Evolutionary conservation across 2,329 filamentous ascomycete species (phyloP).

Genomic region (Albophoma yamanashiensis): DNA sequence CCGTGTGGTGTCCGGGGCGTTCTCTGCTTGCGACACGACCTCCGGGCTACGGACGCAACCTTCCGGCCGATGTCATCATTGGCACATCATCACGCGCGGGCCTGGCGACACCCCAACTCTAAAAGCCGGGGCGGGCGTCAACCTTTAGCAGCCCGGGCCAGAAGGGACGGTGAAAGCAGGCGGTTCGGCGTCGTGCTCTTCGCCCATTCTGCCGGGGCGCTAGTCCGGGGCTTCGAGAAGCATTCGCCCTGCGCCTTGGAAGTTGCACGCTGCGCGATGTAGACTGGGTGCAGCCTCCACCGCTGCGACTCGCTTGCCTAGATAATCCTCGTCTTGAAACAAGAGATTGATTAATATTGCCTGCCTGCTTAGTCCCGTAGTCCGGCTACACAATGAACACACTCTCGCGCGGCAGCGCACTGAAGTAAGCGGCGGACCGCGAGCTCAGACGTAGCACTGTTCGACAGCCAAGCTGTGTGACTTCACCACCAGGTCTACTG

Average conservation of each 20-base stretch:
- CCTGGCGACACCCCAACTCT: constrained; percentile 1
- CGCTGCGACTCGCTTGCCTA: background rate
- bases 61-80: background rate
- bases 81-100: background rate
- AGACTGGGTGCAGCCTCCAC: too few relatives aligned
- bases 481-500: too few relatives aligned
- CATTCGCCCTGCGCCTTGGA: background rate
- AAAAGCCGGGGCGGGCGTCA: background rate
- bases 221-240: background rate
- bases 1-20: background rate
- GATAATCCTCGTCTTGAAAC: background rate
- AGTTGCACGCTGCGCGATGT: background rate
- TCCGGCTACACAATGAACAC: background rate
- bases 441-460: too few relatives aligned
- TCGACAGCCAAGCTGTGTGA: too few relatives aligned
- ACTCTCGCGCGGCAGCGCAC: background rate
- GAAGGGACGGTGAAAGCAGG: background rate
- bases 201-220: background rate
- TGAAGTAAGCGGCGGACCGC: background rate
- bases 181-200: background rate
- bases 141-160: background rate
- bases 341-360: background rate
- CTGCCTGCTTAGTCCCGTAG: background rate
- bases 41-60: background rate
- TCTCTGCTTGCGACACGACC: background rate